These are phyloP conservation scores for Trichophyton schoenleinii DNA, from an alignment of 2,329 filamentous ascomycete species.

Conservation along the genomic window DNA sequence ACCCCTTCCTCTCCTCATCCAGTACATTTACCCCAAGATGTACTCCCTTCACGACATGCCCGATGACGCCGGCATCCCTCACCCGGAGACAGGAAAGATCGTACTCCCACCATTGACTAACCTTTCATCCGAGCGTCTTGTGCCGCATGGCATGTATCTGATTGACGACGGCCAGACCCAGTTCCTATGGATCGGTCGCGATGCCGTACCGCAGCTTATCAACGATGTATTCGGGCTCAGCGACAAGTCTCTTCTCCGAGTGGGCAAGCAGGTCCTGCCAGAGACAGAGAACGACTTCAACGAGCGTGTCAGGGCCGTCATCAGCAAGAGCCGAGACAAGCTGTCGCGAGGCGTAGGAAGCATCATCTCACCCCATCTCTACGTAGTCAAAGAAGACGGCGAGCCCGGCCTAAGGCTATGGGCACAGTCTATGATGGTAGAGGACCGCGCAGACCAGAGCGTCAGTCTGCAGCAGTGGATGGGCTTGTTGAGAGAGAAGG, in stretches of 20 bases:
- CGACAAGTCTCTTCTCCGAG: constrained; percentile 71
- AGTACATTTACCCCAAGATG: constrained; percentile 77
- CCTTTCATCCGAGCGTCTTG: constrained; percentile 75
- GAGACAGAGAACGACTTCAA: constrained; percentile 93
- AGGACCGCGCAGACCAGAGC: constrained; percentile 88
- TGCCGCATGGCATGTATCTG: constrained; percentile 82
- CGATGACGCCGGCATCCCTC: constrained; percentile 74
- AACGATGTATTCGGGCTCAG: constrained; percentile 79
- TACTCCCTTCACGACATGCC: constrained; percentile 95
- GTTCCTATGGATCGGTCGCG: constrained; percentile 91
- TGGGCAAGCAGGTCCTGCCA: constrained; percentile 79
- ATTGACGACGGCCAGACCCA: constrained; percentile 97
- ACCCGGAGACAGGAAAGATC: constrained; percentile 77
- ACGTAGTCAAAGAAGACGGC: constrained; percentile 87
- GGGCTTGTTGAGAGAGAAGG: constrained; percentile 87
- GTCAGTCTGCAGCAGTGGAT: constrained; percentile 91
- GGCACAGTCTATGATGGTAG: constrained; percentile 90
- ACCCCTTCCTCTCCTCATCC: constrained; percentile 75
- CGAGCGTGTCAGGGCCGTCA: constrained; percentile 76
- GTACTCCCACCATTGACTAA: constrained; percentile 74
- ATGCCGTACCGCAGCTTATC: constrained; percentile 80
- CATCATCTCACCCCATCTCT: constrained; percentile 83
- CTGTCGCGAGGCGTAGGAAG: constrained; percentile 77
- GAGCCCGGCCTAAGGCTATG: constrained; percentile 90
- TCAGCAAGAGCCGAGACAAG: constrained; percentile 87